Percentiles rank a stretch among this genome's conserved stretches.
Evolutionary conservation across 495 filamentous ascomycete species (phyloP).

Genomic region (Penicillium riverlandense): DNA sequence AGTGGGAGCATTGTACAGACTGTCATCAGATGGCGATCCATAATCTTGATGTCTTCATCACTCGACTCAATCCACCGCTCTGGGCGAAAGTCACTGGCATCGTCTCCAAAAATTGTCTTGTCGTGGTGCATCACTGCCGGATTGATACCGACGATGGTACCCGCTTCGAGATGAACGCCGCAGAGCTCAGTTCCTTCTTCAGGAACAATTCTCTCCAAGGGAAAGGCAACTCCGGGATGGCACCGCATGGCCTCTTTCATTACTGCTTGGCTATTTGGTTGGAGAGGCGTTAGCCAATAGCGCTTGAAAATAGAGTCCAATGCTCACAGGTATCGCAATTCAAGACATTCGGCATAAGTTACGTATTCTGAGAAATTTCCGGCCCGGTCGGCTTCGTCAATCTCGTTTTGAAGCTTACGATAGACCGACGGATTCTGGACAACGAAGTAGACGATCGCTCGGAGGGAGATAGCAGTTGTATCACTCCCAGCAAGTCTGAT

Average conservation of each 20-base stretch:
- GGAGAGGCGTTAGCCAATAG: too few relatives aligned
- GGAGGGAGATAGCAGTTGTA: slow-evolving; percentile 38
- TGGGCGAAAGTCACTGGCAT: slow-evolving; percentile 40
- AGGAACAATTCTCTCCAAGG: slow-evolving; percentile 11
- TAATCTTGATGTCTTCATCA: slow-evolving; percentile 16
- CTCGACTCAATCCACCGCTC: slow-evolving; percentile 43
- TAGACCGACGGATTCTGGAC: slow-evolving; percentile 22
- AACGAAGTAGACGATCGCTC: slow-evolving; percentile 41
- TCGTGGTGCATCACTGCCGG: slow-evolving; percentile 20
- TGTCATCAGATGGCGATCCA: slow-evolving; percentile 7
- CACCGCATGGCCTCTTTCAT: slow-evolving; percentile 16
- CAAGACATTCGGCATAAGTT: slow-evolving; percentile 7
- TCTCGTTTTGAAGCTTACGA: slow-evolving; percentile 1
- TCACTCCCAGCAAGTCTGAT: slow-evolving; percentile 33
- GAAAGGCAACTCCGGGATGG: slow-evolving; percentile 6
- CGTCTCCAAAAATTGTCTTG: slow-evolving; percentile 38
- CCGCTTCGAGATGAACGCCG: slow-evolving; percentile 5
- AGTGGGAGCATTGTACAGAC: neutral
- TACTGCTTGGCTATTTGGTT: slow-evolving; percentile 1
- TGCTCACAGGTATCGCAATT: slow-evolving; percentile 6
- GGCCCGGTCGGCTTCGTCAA: slow-evolving; percentile 1
- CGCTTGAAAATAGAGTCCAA: too few relatives aligned
- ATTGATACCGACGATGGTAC: slow-evolving; percentile 18
- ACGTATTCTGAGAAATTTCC: slow-evolving; percentile 1
- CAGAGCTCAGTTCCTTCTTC: slow-evolving; percentile 5